Percentiles rank a stretch among this genome's conserved stretches.
Conservation (phyloP, 140 eudicot genomes). For the Cichorium intybus region DNA sequence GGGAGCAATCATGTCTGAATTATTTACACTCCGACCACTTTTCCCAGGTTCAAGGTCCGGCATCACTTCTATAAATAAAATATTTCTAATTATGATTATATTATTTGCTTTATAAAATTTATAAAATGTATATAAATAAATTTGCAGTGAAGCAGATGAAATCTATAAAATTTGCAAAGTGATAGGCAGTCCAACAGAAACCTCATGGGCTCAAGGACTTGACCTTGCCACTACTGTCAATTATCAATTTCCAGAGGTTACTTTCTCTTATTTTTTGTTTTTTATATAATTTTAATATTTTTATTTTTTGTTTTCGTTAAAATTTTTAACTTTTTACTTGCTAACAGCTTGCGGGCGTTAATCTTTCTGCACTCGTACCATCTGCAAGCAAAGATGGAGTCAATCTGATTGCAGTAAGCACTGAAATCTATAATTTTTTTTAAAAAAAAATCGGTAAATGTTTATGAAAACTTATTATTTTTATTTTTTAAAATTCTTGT, state of each 20-base stretch:
- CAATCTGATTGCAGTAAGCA: conserved; percentile 60
- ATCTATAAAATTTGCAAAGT: conserved; percentile 89
- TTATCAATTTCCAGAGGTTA: conserved; percentile 89
- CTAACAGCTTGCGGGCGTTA: conserved; percentile 70
- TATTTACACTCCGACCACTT: conserved; percentile 83
- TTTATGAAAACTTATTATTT: neutral
- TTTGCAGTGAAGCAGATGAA: conserved; percentile 94
- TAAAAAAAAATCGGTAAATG: neutral
- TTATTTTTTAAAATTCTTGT: too few species aligned
- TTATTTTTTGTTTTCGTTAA: neutral
- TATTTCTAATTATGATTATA: too few species aligned
- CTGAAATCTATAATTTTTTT: neutral
- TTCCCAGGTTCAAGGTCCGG: conserved; percentile 93
- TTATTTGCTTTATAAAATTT: neutral
- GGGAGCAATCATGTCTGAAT: conserved; percentile 97
- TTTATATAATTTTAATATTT: neutral
- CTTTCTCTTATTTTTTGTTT: neutral
- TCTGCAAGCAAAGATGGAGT: conserved; percentile 85
- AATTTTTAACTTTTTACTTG: neutral
- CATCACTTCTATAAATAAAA: neutral
- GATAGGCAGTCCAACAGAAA: conserved; percentile 73
- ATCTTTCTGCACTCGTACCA: conserved; percentile 67
- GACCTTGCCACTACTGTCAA: conserved; percentile 64
- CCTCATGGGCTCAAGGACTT: conserved; percentile 73
- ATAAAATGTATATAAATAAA: neutral